Evolutionary conservation across 768 basidiomycete genomes (phyloP).

Genomic region (Podaxis sp.): DNA sequence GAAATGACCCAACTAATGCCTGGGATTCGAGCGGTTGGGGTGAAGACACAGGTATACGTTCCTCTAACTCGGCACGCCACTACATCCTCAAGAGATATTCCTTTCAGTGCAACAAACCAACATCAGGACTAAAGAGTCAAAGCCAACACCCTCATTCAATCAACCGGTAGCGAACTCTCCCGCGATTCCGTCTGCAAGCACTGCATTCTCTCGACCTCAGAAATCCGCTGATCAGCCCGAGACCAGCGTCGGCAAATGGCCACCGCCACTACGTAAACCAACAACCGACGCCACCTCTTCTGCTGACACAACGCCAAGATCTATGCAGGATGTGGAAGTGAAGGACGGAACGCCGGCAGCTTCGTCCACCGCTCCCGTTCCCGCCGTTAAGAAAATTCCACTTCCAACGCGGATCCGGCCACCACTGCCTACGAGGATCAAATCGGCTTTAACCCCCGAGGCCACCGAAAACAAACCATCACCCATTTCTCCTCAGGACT

Average conservation of each 20-base stretch:
- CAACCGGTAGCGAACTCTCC: neutral
- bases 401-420: conserved; percentile 5
- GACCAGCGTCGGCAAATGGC: neutral
- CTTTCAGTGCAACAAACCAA: neutral
- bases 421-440: neutral
- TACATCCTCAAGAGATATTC: neutral
- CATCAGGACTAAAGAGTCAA: neutral
- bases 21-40: neutral
- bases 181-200: neutral
- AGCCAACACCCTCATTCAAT: neutral
- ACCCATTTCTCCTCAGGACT: neutral
- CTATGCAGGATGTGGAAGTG: neutral
- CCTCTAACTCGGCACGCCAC: neutral
- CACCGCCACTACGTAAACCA: neutral
- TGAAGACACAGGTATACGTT: neutral
- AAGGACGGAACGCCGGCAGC: neutral
- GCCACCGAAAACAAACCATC: neutral
- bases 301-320: neutral
- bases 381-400: neutral
- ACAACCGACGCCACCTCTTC: neutral
- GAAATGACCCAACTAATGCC: neutral
- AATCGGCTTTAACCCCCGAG: neutral
- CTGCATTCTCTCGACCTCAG: neutral
- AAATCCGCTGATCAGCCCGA: neutral
- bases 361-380: neutral